Evolutionary conservation across 2,329 filamentous ascomycete species (phyloP).

Genomic region (Knufia petricola): DNA sequence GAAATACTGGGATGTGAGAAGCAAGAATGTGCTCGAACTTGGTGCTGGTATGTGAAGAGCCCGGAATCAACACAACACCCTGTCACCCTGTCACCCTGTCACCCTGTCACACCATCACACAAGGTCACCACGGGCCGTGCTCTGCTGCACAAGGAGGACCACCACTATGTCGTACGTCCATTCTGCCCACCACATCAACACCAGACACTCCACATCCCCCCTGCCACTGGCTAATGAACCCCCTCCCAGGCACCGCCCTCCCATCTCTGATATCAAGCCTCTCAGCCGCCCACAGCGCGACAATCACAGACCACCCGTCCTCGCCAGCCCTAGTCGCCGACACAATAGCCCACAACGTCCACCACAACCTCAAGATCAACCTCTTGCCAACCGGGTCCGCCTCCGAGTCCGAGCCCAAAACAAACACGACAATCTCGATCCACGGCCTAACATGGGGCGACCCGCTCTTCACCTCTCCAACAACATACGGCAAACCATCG

Average conservation of each 20-base stretch:
- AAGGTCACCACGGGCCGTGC: not conserved
- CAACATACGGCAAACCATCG: conserved; percentile 14
- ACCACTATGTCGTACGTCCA: not conserved
- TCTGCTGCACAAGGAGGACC: not conserved
- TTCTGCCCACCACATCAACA: not conserved
- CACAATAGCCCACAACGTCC: conserved; percentile 19
- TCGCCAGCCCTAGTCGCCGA: conserved; percentile 29
- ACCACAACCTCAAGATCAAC: not conserved
- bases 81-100: too few species aligned
- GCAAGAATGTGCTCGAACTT: conserved; percentile 47
- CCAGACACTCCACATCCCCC: not conserved
- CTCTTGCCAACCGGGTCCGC: conserved; percentile 6
- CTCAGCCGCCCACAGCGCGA: conserved; percentile 31
- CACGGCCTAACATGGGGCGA: conserved; percentile 20
- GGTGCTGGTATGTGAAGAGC: conserved; percentile 46
- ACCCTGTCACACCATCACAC: too few species aligned
- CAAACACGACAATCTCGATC: conserved; percentile 7
- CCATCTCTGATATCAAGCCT: conserved; percentile 32
- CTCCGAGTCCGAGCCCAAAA: conserved; percentile 10
- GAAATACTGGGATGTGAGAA: conserved; percentile 35
- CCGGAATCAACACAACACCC: not conserved
- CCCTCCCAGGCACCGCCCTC: conserved; percentile 31
- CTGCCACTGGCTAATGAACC: not conserved
- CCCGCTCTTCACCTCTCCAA: conserved; percentile 1
- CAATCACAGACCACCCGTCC: conserved; percentile 43